Base-by-base conservation (phyloP, 805 yeast genomes). In the Yamadazyma takamatsuzukensis region DNA sequence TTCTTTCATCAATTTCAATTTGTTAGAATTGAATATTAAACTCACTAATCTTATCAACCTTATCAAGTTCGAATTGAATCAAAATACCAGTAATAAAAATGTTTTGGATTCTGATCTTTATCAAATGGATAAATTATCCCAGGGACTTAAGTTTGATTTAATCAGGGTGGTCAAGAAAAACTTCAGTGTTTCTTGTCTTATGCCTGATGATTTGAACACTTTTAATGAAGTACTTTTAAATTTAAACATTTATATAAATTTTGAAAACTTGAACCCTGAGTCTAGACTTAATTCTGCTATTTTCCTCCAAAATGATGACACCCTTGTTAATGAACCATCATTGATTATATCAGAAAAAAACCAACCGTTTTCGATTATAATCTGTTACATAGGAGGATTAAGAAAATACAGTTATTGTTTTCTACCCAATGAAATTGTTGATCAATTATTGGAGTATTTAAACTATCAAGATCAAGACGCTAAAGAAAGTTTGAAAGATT, bases 1-100 rank as follows among this genome's bases (percentile, higher is more conserved):
- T 18, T 76, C 86, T 0, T 84, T 85, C 45, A 68, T 76, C 16
- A 68, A 76, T 42, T 59, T 77, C 15, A 82, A 80, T 49, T 59
- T 84, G 22, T 69, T 80, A 11, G 72, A 74, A 10, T 65, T 77
- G 23, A 78, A 85, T n/a, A 47, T 75, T 12, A 83, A 77, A 43
- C 61, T 81, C 36, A 71, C 84, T 6, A 45, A 44, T 22, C 38
- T 52, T 7, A 44, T 49, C 12, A 47, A 43, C 27, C 15, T 42
- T 10, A 36, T 50, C 6, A 47, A 47, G 21, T 39, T 40, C 21
- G 50, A 48, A 26, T n/a, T 28, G 37, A 45, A 39, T n/a, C 32
- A 36, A 15, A 15, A 7, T 7, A 24, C 8, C 7, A 9, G 27
- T 26, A 12, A 26, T 13, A 26, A 18, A 8, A 15, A 15, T 15